Evolutionary conservation across 2,329 filamentous ascomycete species (phyloP).

Genomic region (Aureobasidium sp.): DNA sequence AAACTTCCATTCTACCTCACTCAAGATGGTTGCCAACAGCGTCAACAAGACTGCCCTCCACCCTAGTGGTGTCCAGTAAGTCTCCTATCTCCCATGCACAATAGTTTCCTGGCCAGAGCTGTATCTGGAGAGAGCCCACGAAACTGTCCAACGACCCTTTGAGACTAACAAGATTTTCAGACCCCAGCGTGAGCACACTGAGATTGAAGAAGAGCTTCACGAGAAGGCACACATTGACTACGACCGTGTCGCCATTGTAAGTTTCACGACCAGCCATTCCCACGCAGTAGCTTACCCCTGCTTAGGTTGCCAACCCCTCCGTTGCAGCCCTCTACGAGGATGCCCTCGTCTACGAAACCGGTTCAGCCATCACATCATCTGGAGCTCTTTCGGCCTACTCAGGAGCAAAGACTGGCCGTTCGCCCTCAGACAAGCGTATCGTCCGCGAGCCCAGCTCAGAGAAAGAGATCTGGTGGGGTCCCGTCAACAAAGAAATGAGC

Average conservation of each 20-base stretch:
- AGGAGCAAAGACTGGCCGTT: conserved; percentile 94
- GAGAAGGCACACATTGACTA: conserved; percentile 99
- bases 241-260: conserved; percentile 92
- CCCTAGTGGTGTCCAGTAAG: conserved; percentile 82
- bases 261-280: conserved; percentile 26
- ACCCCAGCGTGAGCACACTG: conserved; percentile 80
- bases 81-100: conserved; percentile 28
- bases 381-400: conserved; percentile 96
- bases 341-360: conserved; percentile 95
- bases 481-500: conserved; percentile 98
- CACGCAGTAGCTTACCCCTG: neutral
- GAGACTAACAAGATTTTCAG: conserved; percentile 36
- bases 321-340: conserved; percentile 97
- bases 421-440: conserved; percentile 93
- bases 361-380: conserved; percentile 91
- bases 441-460: conserved; percentile 85
- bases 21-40: conserved; percentile 41
- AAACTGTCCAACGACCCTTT: too few relatives aligned
- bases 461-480: conserved; percentile 96
- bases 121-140: too few relatives aligned
- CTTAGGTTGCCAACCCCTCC: conserved; percentile 75
- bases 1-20: conserved; percentile 51
- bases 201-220: conserved; percentile 95
- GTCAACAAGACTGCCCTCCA: conserved; percentile 92
- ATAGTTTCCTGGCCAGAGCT: too few relatives aligned